phyloP scores from a whole-genome alignment of 2,329 filamentous ascomycete species.

The Clarireedia paspali region DNA sequence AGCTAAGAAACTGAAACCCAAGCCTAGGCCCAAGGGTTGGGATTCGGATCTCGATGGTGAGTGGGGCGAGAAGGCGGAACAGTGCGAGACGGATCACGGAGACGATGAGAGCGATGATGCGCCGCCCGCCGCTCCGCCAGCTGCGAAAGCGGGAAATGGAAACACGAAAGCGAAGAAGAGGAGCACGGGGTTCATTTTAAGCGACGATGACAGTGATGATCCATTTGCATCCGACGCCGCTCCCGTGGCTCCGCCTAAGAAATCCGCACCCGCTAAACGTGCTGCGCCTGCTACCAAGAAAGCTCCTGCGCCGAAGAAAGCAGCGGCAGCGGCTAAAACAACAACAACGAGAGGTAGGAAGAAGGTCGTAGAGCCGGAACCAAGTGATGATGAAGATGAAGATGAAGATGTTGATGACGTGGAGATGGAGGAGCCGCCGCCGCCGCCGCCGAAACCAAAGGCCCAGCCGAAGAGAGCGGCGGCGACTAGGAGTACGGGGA shows the following conservation, averaged over 20 bases:
- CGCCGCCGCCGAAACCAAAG: constrained; percentile 33
- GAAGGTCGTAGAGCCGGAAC: constrained; percentile 28
- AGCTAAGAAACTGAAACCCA: constrained; percentile 46
- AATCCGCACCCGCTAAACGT: constrained; percentile 28
- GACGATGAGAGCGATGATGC: constrained; percentile 38
- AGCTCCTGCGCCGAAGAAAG: constrained; percentile 32
- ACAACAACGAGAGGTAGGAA: constrained; percentile 37
- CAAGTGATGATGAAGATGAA: constrained; percentile 38
- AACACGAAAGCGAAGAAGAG: neutral
- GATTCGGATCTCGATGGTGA: constrained; percentile 82
- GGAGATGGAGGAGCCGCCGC: constrained; percentile 41
- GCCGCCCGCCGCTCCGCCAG: constrained; percentile 24
- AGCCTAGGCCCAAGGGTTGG: constrained; percentile 73
- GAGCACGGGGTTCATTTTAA: constrained; percentile 2
- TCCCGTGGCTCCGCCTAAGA: neutral
- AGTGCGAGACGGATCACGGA: constrained; percentile 13
- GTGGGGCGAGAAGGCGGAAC: constrained; percentile 63
- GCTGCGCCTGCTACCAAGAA: constrained; percentile 32
- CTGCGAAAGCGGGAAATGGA: constrained; percentile 20
- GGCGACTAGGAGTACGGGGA: constrained; percentile 27
- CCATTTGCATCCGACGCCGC: constrained; percentile 24
- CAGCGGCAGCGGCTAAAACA: constrained; percentile 31
- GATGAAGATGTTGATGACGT: constrained; percentile 36
- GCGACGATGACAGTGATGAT: constrained; percentile 45
- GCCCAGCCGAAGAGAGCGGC: constrained; percentile 23